phyloP scores from a whole-genome alignment of 257 asterid genomes.

The Scutellaria baicalensis region DNA sequence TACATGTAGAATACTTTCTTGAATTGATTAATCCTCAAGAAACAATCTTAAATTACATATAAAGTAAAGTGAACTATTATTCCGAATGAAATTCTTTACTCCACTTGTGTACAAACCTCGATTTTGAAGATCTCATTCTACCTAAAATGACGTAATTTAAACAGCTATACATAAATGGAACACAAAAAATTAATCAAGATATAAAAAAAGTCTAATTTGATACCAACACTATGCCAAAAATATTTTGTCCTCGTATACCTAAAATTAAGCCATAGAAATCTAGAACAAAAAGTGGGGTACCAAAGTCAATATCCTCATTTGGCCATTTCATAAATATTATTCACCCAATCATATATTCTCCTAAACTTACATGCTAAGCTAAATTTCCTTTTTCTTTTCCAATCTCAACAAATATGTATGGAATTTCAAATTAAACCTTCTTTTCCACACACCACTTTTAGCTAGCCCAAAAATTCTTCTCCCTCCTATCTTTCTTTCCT shows the following conservation, averaged over 20 bases:
- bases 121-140: no score
- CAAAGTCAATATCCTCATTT: constrained; percentile 23
- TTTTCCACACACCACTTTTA: constrained; percentile 27
- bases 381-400: background rate
- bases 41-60: no score
- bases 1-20: no score
- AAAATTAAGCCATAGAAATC: constrained; percentile 9
- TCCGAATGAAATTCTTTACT: no score
- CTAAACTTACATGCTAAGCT: constrained; percentile 27
- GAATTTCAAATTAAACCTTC: constrained; percentile 35
- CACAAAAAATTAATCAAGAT: no score
- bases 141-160: no score
- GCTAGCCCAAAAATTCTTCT: constrained; percentile 12
- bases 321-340: constrained; percentile 12
- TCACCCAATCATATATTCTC: constrained; percentile 3
- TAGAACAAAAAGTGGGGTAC: constrained; percentile 7
- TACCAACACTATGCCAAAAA: background rate
- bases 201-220: no score
- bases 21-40: no score
- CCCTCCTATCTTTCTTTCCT: background rate
- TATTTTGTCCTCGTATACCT: background rate
- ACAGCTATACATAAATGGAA: no score
- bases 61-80: no score
- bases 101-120: no score
- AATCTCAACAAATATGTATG: constrained; percentile 25